Evolutionary conservation across 2,329 filamentous ascomycete species (phyloP).

Genomic region (Corynespora cassiicola): DNA sequence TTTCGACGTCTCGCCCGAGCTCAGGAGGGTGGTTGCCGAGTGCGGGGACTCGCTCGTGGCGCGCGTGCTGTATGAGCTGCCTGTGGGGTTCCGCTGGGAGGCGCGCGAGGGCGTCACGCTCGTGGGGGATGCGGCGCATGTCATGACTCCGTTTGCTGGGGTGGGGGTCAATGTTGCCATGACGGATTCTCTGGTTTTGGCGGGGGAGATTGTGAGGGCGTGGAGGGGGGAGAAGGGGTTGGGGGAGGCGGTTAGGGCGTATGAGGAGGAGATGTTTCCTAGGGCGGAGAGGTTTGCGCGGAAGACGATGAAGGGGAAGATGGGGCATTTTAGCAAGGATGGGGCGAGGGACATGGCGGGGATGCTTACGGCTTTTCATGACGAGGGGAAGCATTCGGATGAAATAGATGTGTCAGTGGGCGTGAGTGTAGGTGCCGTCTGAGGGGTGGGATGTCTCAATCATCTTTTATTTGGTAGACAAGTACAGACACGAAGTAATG

Average conservation of each 20-base stretch:
- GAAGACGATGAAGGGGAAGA: constrained; percentile 30
- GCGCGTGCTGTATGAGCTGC: constrained; percentile 59
- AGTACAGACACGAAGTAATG: no score
- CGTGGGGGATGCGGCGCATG: constrained; percentile 66
- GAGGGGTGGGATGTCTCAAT: no score
- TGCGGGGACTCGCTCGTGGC: constrained; percentile 21
- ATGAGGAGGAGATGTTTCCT: constrained; percentile 34
- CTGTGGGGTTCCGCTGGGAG: constrained; percentile 59
- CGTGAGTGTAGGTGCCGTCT: no score
- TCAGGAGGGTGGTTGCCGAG: constrained; percentile 27
- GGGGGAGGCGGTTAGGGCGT: constrained; percentile 23
- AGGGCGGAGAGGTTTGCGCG: constrained; percentile 22
- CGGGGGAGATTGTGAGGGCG: constrained; percentile 28
- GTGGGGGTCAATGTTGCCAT: constrained; percentile 67
- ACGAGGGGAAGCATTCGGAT: no score
- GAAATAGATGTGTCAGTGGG: no score
- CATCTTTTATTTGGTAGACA: no score
- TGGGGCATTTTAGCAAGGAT: constrained; percentile 23
- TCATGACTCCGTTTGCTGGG: constrained; percentile 65
- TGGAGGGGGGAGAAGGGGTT: constrained; percentile 25
- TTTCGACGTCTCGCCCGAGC: constrained; percentile 41
- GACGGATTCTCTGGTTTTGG: constrained; percentile 60
- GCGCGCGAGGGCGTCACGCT: constrained; percentile 59
- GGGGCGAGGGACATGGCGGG: constrained; percentile 27
- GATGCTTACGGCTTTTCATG: constrained; percentile 24